Evolutionary conservation across 1,284 basidiomycete species (phyloP).

Genomic region (Megacollybia platyphylla): DNA sequence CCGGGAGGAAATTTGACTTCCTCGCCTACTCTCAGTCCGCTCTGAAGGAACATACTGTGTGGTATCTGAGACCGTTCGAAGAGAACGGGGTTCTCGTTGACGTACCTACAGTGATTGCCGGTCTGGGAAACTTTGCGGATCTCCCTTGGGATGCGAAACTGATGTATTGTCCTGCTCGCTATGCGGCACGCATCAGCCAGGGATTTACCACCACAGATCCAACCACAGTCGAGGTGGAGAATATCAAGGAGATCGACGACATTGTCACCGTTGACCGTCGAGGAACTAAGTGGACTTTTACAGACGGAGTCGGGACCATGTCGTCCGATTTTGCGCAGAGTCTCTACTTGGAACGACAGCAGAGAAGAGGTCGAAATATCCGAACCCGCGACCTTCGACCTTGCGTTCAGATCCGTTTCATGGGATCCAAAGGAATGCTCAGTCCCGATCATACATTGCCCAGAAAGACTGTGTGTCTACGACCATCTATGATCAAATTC

Average conservation of each 20-base stretch:
- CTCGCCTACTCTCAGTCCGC: slow-evolving; percentile 46
- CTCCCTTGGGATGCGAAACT: slow-evolving; percentile 29
- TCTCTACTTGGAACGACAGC: slow-evolving; percentile 32
- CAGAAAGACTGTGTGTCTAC: slow-evolving; percentile 32
- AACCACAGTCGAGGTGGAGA: slow-evolving; percentile 35
- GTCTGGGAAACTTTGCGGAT: slow-evolving; percentile 39
- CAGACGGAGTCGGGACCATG: slow-evolving; percentile 61
- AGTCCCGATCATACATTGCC: slow-evolving; percentile 36
- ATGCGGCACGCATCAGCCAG: slow-evolving; percentile 58
- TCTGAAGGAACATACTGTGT: slow-evolving; percentile 34
- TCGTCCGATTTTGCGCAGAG: slow-evolving; percentile 40
- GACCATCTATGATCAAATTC: slow-evolving; percentile 56
- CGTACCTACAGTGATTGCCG: slow-evolving; percentile 32
- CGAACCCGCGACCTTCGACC: slow-evolving; percentile 24
- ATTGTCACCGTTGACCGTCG: slow-evolving; percentile 19
- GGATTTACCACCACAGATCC: slow-evolving; percentile 65
- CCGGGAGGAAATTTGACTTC: slow-evolving; percentile 38
- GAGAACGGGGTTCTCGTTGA: slow-evolving; percentile 20
- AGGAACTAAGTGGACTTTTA: slow-evolving; percentile 31
- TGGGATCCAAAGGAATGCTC: slow-evolving; percentile 53
- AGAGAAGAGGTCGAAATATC: slow-evolving; percentile 21
- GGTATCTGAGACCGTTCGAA: slow-evolving; percentile 36
- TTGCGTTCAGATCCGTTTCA: slow-evolving; percentile 47
- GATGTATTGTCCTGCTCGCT: slow-evolving; percentile 53
- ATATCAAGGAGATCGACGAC: slow-evolving; percentile 26